These are phyloP conservation scores for Entophlyctis luteolus DNA, from an alignment of 192 early-diverging fungal genomes.

Conservation along the genomic window DNA sequence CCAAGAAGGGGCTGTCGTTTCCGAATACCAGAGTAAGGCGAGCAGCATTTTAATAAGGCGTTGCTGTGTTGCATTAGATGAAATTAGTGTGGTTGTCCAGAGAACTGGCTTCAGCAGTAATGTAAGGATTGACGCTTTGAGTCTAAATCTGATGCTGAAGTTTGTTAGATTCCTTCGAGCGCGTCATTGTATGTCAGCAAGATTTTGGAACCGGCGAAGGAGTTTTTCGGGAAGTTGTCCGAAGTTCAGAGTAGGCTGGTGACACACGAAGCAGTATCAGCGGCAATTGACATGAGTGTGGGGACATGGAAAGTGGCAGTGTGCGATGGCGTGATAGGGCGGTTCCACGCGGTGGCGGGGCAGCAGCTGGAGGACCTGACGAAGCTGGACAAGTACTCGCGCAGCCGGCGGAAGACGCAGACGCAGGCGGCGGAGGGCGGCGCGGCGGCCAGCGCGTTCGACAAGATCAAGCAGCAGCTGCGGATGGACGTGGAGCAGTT, in stretches of 20 bases:
- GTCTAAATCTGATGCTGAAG: background rate
- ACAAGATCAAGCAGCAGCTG: slow-evolving; percentile 16
- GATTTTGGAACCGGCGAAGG: slow-evolving; percentile 17
- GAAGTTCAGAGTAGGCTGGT: background rate
- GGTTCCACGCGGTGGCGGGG: slow-evolving; percentile 4
- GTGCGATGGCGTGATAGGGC: background rate
- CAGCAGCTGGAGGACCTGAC: slow-evolving; percentile 23
- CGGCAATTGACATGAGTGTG: background rate
- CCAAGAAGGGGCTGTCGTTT: background rate
- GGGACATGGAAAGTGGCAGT: slow-evolving; percentile 3
- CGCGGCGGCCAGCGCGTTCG: background rate
- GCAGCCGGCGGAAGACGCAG: background rate
- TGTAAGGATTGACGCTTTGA: background rate
- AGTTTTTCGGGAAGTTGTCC: background rate
- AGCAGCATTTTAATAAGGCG: background rate
- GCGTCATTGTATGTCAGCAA: slow-evolving; percentile 18
- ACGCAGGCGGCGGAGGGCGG: background rate
- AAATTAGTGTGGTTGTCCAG: slow-evolving; percentile 23
- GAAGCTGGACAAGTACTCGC: slow-evolving; percentile 13
- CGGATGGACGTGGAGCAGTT: slow-evolving; percentile 12
- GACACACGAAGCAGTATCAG: background rate
- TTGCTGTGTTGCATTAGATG: slow-evolving; percentile 15
- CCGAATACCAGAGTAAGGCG: slow-evolving; percentile 4
- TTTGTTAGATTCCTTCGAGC: background rate
- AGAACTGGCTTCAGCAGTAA: slow-evolving; percentile 22